Conservation (phyloP, 192 early-diverging fungal genomes). For the Umbelopsis sp. region DNA sequence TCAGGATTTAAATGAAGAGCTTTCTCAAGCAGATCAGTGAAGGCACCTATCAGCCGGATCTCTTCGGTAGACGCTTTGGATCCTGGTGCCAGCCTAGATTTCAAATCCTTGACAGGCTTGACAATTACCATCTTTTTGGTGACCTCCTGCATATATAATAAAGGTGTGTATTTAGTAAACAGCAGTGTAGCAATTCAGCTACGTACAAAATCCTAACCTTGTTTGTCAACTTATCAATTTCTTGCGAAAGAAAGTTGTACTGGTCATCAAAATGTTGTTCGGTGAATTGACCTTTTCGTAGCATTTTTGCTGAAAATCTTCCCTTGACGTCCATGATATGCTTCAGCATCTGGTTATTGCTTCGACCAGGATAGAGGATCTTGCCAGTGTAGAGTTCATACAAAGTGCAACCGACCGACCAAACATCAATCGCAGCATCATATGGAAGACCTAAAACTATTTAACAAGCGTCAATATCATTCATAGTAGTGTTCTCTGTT, state of each 20-base stretch:
- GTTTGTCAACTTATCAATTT: constrained; percentile 64
- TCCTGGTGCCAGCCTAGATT: constrained; percentile 59
- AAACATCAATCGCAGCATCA: constrained; percentile 89
- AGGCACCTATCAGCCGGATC: constrained; percentile 56
- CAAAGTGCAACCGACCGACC: constrained; percentile 93
- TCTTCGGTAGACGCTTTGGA: constrained; percentile 61
- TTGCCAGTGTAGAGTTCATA: constrained; percentile 96
- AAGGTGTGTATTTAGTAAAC: neutral
- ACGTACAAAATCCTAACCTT: constrained; percentile 32
- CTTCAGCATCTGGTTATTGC: constrained; percentile 96
- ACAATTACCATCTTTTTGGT: constrained; percentile 64
- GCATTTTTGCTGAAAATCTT: constrained; percentile 79
- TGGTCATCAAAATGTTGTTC: constrained; percentile 88
- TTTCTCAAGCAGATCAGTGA: constrained; percentile 88
- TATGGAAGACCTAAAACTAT: constrained; percentile 85
- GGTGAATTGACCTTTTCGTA: constrained; percentile 82
- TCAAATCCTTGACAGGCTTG: constrained; percentile 74
- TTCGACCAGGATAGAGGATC: constrained; percentile 91
- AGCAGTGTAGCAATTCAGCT: neutral
- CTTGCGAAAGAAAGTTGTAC: constrained; percentile 62
- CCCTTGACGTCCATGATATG: constrained; percentile 95
- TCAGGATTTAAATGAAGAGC: constrained; percentile 85
- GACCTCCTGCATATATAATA: constrained; percentile 50
- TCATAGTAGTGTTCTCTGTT: no score
- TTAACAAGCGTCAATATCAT: neutral